phyloP scores from a whole-genome alignment of 2,329 filamentous ascomycete species.

The Claviceps maximensis region DNA sequence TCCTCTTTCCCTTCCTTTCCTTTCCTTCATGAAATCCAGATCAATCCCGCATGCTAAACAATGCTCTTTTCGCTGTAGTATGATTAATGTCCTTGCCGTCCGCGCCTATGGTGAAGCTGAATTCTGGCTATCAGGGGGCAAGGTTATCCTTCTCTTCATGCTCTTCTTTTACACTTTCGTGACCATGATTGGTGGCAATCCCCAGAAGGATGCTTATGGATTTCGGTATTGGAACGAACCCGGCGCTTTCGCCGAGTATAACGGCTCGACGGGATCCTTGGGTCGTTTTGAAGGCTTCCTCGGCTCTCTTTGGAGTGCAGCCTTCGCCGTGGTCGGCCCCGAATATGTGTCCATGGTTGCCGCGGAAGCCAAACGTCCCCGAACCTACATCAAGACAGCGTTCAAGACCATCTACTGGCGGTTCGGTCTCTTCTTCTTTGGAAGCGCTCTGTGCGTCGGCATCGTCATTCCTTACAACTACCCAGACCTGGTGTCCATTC shows the following conservation, averaged over 20 bases:
- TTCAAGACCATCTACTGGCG: slow-evolving; percentile 65
- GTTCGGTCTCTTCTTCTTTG: slow-evolving; percentile 57
- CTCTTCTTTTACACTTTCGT: slow-evolving; percentile 67
- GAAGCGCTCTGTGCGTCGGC: slow-evolving; percentile 52
- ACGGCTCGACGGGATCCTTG: slow-evolving; percentile 40
- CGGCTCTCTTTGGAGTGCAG: slow-evolving; percentile 49
- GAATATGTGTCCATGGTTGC: slow-evolving; percentile 59
- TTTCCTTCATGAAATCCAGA: not conserved
- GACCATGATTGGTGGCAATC: slow-evolving; percentile 68
- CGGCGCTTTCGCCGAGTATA: slow-evolving; percentile 34
- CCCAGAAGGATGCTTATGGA: slow-evolving; percentile 52
- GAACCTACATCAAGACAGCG: slow-evolving; percentile 50
- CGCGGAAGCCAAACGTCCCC: slow-evolving; percentile 53
- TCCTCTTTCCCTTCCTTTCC: not conserved
- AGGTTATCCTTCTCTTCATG: slow-evolving; percentile 52
- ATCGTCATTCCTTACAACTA: slow-evolving; percentile 56
- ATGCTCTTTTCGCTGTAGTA: slow-evolving; percentile 18
- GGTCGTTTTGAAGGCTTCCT: slow-evolving; percentile 61
- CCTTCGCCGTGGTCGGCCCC: slow-evolving; percentile 51
- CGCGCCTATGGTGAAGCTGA: slow-evolving; percentile 58
- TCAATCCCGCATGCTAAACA: slow-evolving; percentile 17
- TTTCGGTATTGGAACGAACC: slow-evolving; percentile 51
- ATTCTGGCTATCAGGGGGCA: slow-evolving; percentile 52
- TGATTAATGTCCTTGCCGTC: slow-evolving; percentile 52
- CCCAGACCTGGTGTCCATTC: slow-evolving; percentile 34